Conservation (phyloP, 306 rosid genomes). For the Ceratonia siliqua region DNA sequence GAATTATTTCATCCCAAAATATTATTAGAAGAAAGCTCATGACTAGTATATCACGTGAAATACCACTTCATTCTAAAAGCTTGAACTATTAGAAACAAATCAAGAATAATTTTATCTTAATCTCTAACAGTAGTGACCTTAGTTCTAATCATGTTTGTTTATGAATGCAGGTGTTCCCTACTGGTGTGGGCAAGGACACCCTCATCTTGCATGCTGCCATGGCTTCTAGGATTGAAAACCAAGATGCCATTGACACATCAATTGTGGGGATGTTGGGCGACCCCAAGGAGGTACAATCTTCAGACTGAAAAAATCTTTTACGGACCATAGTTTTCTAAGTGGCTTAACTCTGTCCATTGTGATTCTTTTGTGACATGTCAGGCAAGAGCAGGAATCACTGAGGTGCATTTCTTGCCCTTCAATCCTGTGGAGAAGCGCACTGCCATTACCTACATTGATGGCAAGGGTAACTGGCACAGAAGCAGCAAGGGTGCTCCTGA, state of each 20-base stretch:
- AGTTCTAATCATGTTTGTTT: slow-evolving; percentile 5
- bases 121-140: too few relatives aligned
- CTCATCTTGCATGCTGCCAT: slow-evolving; percentile 64
- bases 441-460: slow-evolving; percentile 76
- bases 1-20: too few relatives aligned
- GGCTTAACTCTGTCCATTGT: neutral
- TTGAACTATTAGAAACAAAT: too few relatives aligned
- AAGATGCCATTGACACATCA: slow-evolving; percentile 83
- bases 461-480: slow-evolving; percentile 64
- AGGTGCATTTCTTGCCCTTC: slow-evolving; percentile 86
- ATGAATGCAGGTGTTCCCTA: slow-evolving; percentile 54
- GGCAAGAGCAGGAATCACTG: slow-evolving; percentile 90
- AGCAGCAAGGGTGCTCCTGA: slow-evolving; percentile 94
- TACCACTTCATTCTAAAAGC: too few relatives aligned
- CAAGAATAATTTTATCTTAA: too few relatives aligned
- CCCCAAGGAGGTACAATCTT: slow-evolving; percentile 69
- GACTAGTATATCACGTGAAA: too few relatives aligned
- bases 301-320: neutral
- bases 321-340: neutral
- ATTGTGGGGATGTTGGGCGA: slow-evolving; percentile 76
- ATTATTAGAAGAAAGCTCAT: too few relatives aligned
- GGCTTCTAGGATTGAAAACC: slow-evolving; percentile 79
- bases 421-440: slow-evolving; percentile 91
- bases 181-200: slow-evolving; percentile 50
- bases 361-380: slow-evolving; percentile 25